These are phyloP conservation scores for Hyaloscypha finlandica DNA, from an alignment of 495 filamentous ascomycete species.

Conservation along the genomic window DNA sequence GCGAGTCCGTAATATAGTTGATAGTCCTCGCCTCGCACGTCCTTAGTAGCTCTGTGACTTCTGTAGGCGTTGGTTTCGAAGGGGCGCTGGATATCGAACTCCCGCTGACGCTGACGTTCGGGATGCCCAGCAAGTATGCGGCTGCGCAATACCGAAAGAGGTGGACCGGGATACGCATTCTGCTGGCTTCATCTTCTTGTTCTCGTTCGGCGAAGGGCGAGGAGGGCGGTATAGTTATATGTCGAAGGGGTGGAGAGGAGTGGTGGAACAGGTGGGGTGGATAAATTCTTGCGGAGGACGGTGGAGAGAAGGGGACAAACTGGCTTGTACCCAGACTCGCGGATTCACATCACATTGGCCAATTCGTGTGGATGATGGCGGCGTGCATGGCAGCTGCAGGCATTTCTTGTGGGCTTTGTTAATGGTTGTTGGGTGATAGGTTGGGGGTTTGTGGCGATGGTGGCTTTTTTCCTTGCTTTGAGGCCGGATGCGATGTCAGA, in stretches of 20 bases:
- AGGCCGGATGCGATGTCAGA: neutral
- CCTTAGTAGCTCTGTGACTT: neutral
- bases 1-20: constrained; percentile 78
- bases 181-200: constrained; percentile 27
- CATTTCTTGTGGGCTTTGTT: neutral
- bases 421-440: constrained; percentile 1
- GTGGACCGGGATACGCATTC: neutral
- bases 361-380: neutral
- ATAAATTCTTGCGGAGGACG: neutral
- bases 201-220: neutral
- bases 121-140: constrained; percentile 22
- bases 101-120: constrained; percentile 19
- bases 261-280: neutral
- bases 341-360: constrained; percentile 6
- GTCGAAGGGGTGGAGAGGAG: neutral
- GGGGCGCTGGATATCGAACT: constrained; percentile 27
- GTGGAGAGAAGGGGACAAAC: neutral
- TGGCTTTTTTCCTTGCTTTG: constrained; percentile 10
- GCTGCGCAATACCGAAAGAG: constrained; percentile 7
- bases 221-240: neutral
- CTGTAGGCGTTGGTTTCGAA: constrained; percentile 3
- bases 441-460: neutral
- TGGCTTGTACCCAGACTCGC: neutral
- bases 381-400: constrained; percentile 1
- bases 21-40: constrained; percentile 69